phyloP scores from a whole-genome alignment of 257 asterid species.

The Solanum chmielewskii region DNA sequence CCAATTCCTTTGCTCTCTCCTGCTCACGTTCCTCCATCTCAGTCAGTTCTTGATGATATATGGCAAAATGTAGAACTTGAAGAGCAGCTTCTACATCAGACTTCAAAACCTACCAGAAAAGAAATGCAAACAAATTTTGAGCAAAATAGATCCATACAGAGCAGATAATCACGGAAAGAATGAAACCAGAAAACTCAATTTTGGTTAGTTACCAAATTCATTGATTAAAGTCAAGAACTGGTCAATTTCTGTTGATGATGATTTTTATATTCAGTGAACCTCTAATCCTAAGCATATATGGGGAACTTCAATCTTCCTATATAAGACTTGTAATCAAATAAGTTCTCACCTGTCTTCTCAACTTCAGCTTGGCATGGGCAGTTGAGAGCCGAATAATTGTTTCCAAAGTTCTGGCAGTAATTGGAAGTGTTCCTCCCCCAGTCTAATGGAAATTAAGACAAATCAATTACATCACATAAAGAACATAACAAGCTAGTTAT shows the following conservation, averaged over 20 bases:
- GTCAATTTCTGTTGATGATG: background rate
- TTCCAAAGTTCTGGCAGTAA: constrained; percentile 94
- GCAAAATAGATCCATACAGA: background rate
- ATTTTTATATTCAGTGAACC: background rate
- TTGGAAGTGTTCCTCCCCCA: constrained; percentile 87
- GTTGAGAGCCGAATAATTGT: constrained; percentile 91
- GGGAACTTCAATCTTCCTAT: background rate
- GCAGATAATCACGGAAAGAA: background rate
- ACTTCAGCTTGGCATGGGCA: constrained; percentile 91
- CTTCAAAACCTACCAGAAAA: constrained; percentile 51
- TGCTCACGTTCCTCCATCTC: constrained; percentile 96
- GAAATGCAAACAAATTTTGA: background rate
- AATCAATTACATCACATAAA: background rate
- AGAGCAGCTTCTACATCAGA: constrained; percentile 86
- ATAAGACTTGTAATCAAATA: background rate
- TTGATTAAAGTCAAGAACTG: background rate
- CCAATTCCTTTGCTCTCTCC: constrained; percentile 44
- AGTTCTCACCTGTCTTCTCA: constrained; percentile 63
- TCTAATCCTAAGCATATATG: background rate
- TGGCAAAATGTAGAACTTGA: constrained; percentile 90
- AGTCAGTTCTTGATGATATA: constrained; percentile 93
- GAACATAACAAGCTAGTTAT: background rate
- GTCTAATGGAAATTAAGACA: constrained; percentile 26
- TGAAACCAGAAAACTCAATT: background rate
- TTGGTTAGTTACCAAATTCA: background rate